Evolutionary conservation across 495 filamentous ascomycete species (phyloP).

Genomic region (Melanomma pulvis-pyrius): DNA sequence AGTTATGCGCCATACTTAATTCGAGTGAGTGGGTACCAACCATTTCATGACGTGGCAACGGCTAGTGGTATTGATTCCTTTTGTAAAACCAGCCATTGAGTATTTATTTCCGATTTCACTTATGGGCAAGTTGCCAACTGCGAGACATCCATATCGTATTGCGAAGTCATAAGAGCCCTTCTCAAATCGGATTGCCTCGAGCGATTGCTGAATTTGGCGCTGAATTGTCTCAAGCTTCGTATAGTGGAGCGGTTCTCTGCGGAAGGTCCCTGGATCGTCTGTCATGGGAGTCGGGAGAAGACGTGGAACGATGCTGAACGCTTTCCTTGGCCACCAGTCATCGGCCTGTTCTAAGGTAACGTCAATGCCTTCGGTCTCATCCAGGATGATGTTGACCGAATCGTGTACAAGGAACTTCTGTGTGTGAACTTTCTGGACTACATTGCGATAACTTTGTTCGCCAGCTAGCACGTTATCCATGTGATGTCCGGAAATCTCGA

Average conservation of each 20-base stretch:
- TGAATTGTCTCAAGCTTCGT: conserved; percentile 2
- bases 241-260: background rate
- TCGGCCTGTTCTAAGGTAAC: background rate
- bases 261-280: conserved; percentile 11
- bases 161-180: conserved; percentile 16
- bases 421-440: conserved; percentile 13
- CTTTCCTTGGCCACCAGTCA: conserved; percentile 15
- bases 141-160: conserved; percentile 23
- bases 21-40: background rate
- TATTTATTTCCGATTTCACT: conserved; percentile 6
- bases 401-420: background rate
- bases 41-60: conserved; percentile 9
- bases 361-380: conserved; percentile 15
- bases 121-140: background rate
- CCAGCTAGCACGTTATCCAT: conserved; percentile 1
- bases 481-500: conserved; percentile 28
- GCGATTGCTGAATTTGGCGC: background rate
- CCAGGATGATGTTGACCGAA: conserved; percentile 13
- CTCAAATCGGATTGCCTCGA: conserved; percentile 13
- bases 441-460: conserved; percentile 7
- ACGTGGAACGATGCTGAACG: conserved; percentile 5
- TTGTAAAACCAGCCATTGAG: background rate
- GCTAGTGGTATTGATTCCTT: background rate
- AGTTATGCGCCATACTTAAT: background rate
- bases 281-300: background rate